Base-by-base conservation (phyloP, 805 yeast genomes). In the Candida ulmi region DNA sequence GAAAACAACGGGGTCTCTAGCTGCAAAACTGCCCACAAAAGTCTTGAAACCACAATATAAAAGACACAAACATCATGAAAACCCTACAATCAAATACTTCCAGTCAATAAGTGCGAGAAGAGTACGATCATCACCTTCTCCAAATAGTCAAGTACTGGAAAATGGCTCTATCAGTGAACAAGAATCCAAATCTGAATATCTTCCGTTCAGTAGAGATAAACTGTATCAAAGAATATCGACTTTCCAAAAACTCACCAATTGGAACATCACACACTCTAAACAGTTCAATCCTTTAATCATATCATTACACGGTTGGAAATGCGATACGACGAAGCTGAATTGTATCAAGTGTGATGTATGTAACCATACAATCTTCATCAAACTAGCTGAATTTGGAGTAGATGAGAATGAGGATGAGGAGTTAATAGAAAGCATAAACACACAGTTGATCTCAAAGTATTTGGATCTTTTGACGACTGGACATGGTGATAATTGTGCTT, bases 251-350 rank as follows among this genome's bases (percentile, higher is more conserved):
- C 61, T 70, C 2, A 48, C 69, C 28, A 71, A 71, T 49, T 78
- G 83, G 83, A 55, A 60, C 13, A 47, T 74, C 25, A 12, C 16
- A 12, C 49, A 51, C 3, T 51, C 50, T 35, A 27, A 33, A 3
- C 15, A 26, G 9, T 51, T 77, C 21, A 70, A 62, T 6, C 80
- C 78, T 38, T 57, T 78, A 26, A 62, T 53, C 24, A 71, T 78
- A 48, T 68, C 79, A 1, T 48, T 70, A 17, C 62, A 69, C 38
- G 83, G 83, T 2, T 78, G 83, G 83, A 57, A 52, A 36, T 67
- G 66, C 13, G 48, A 57, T 11, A 42, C 39, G 3, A 42, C 56
- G 23, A 60, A 52, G 33, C 25, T 19, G 13, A 64, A 67, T 39
- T 61, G 56, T 35, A 39, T 67, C 3, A 48, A 46, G 31, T 67